Conservation (phyloP, 371 early-diverging fungal genomes). For the Mortierella sp. region DNA sequence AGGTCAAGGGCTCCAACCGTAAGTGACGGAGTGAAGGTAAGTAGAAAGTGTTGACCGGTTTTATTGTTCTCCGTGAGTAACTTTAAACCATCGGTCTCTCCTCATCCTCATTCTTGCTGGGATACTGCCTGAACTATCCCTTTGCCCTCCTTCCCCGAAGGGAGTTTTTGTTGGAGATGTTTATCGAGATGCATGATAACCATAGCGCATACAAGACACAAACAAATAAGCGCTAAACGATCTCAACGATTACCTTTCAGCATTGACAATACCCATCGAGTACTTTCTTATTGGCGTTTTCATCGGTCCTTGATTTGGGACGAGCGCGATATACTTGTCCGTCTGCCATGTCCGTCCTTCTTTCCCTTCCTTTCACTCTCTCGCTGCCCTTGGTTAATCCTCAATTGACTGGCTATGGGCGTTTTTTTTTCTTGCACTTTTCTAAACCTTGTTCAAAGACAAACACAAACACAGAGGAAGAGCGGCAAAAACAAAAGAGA, state of each 20-base stretch:
- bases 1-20: background rate
- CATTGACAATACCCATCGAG: background rate
- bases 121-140: background rate
- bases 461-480: background rate
- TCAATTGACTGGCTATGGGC: background rate
- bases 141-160: background rate
- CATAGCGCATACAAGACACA: constrained; percentile 11
- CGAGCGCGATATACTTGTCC: background rate
- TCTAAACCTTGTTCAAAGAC: constrained; percentile 3
- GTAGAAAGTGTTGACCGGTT: background rate
- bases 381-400: background rate
- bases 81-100: background rate
- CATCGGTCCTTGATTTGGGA: background rate
- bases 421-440: background rate
- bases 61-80: background rate
- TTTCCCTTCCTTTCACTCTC: background rate
- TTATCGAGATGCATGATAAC: constrained; percentile 2
- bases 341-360: background rate
- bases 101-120: background rate
- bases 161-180: background rate
- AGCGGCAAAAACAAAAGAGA: background rate
- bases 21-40: background rate
- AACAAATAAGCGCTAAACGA: background rate
- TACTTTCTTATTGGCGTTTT: background rate
- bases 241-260: background rate